Evolutionary conservation across 2,329 filamentous ascomycete genomes (phyloP), one percentile per base, ranked within the genome.

Genomic region (Scytalidium lignicola): DNA sequence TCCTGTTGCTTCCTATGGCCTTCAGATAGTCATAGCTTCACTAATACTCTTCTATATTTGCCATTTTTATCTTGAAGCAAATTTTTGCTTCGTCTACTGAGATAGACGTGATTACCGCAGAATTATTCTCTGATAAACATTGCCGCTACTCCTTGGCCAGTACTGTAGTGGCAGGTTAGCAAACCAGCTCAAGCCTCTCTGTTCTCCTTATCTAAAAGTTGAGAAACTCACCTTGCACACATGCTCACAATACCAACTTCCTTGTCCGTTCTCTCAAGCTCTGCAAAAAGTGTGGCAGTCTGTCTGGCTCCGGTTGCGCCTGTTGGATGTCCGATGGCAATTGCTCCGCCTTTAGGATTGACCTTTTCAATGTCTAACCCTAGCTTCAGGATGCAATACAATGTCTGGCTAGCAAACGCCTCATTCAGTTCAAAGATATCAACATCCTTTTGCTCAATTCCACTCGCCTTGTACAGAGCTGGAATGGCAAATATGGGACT

Each of bases 361-460:
- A 78, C 71, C 62, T 68, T 74, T 4, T 63, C 67, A 39, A 62
- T 55, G 51, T 77, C 74, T 47, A 78, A 60, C 0, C 73, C 74
- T 26, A 78, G 49, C 21, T 70, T 69, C 53, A 73, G 53, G 1
- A 78, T 65, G 46, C 74, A 78, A 51, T 77, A 58, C 4, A 61
- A 10, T 41, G 53, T 50, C 42, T 60, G 57, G 44, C 57, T 58
- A 15, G 58, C 59, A 50, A 61, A 62, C 8, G 59, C 58, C 48
- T 86, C 83, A 59, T 86, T 86, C 62, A 86, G 78, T 65, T 86
- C 83, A 78, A 82, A 85, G 17, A 86, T 70, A 41, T 79, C 78
- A 2, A 86, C 74, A 41, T 86, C 82, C 0, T 73, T 70, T 37
- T 74, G 75, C n/a, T 67, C 61, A 5, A 86, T 60, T 2, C 77